Evolutionary conservation across 148 eudicot genomes (phyloP).

Genomic region (Fagopyrum esculentum): DNA sequence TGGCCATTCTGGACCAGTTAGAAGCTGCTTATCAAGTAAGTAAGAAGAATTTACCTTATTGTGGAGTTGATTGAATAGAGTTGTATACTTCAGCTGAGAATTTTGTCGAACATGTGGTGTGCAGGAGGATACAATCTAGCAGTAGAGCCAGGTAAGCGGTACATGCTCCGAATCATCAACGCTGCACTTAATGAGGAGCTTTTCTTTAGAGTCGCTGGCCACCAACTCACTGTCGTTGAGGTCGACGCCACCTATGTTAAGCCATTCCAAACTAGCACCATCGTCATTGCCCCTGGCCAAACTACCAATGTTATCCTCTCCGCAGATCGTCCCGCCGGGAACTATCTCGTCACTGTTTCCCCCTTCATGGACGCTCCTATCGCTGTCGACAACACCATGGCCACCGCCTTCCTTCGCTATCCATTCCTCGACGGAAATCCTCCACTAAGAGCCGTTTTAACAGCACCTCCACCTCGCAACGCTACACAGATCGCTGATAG

Average conservation of each 20-base stretch:
- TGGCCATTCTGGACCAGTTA: slow-evolving; percentile 34
- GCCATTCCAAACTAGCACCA: slow-evolving; percentile 35
- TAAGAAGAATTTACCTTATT: not conserved
- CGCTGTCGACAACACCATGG: slow-evolving; percentile 48
- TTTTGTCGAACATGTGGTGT: slow-evolving; percentile 2
- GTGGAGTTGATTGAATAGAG: not conserved
- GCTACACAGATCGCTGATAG: slow-evolving; percentile 30
- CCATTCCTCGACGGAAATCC: not conserved
- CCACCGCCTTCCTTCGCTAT: slow-evolving; percentile 40
- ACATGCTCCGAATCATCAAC: slow-evolving; percentile 40
- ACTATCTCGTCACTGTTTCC: slow-evolving; percentile 37
- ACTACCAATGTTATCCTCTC: slow-evolving; percentile 48
- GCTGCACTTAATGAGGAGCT: slow-evolving; percentile 55
- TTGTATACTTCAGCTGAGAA: not conserved
- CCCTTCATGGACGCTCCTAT: slow-evolving; percentile 60
- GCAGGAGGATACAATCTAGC: slow-evolving; percentile 24
- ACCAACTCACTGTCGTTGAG: slow-evolving; percentile 45
- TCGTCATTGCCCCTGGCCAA: slow-evolving; percentile 50
- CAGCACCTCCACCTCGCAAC: slow-evolving; percentile 37
- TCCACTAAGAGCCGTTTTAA: slow-evolving; percentile 21
- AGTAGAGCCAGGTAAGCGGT: slow-evolving; percentile 34
- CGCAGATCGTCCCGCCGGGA: slow-evolving; percentile 28
- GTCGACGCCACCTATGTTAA: slow-evolving; percentile 54
- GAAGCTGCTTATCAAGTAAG: slow-evolving; percentile 27
- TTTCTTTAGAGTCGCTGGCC: slow-evolving; percentile 39